phyloP scores from a whole-genome alignment of 2,329 filamentous ascomycete genomes.

The Paramyrothecium roridum region DNA sequence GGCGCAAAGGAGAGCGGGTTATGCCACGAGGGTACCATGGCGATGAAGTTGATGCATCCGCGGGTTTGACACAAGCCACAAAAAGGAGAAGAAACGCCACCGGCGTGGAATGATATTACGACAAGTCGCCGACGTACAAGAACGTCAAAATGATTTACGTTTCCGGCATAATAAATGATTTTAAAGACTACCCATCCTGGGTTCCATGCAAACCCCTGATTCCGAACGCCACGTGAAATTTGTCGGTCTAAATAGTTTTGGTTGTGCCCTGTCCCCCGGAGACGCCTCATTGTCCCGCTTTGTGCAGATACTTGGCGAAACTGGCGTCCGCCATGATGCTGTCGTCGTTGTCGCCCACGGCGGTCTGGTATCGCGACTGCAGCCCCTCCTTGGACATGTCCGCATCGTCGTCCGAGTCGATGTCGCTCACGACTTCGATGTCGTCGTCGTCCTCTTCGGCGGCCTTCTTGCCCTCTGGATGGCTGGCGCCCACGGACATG shows the following conservation, averaged over 20 bases:
- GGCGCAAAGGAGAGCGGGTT: no score
- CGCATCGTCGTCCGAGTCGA: conserved; percentile 56
- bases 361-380: conserved; percentile 72
- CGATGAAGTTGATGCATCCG: no score
- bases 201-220: neutral
- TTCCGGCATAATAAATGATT: neutral
- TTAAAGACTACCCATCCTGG: neutral
- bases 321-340: conserved; percentile 53
- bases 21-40: no score
- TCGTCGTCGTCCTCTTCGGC: conserved; percentile 42
- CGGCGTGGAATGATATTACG: neutral
- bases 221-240: conserved; percentile 14
- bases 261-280: conserved; percentile 6
- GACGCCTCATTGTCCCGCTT: conserved; percentile 27
- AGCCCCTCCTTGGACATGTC: conserved; percentile 63
- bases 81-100: neutral
- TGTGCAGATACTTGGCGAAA: conserved; percentile 58
- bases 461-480: conserved; percentile 25
- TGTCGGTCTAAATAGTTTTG: neutral
- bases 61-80: no score
- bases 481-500: conserved; percentile 56
- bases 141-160: neutral
- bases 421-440: conserved; percentile 39
- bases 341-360: conserved; percentile 59
- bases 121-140: neutral